Evolutionary conservation across 1,139 yeast genomes (phyloP).

Genomic region (Scheffersomyces insectosa): DNA sequence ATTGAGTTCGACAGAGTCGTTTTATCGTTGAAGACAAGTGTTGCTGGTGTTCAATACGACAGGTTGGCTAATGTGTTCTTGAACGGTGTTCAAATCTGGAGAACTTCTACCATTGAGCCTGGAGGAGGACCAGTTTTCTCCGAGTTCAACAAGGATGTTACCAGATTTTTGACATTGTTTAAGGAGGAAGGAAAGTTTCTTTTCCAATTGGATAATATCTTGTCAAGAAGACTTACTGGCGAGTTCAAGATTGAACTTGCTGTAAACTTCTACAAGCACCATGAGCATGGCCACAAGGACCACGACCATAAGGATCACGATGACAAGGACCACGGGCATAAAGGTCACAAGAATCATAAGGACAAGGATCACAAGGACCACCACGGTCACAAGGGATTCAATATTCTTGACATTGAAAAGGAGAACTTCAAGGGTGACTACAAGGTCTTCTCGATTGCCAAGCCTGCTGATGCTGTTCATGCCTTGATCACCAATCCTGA

Average conservation of each 20-base stretch:
- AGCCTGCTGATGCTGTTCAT: constrained; percentile 33
- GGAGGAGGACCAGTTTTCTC: constrained; percentile 48
- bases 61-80: constrained; percentile 71
- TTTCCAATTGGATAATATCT: constrained; percentile 65
- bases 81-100: constrained; percentile 72
- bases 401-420: not conserved
- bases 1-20: constrained; percentile 59
- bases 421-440: constrained; percentile 1
- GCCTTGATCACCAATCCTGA: constrained; percentile 26
- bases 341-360: too few species aligned
- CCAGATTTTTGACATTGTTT: constrained; percentile 58
- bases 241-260: constrained; percentile 54
- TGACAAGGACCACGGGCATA: too few species aligned
- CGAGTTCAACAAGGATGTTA: constrained; percentile 60
- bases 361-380: too few species aligned
- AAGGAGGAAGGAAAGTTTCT: constrained; percentile 28
- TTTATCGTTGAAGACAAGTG: constrained; percentile 57
- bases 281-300: not conserved
- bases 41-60: constrained; percentile 73
- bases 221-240: constrained; percentile 60
- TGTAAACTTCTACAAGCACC: constrained; percentile 26
- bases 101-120: constrained; percentile 86
- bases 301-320: not conserved
- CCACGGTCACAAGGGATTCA: too few species aligned
- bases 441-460: constrained; percentile 20